These are phyloP conservation scores for Vitis hybrid DNA, from an alignment of 177 flowering plant species.

Conservation along the genomic window DNA sequence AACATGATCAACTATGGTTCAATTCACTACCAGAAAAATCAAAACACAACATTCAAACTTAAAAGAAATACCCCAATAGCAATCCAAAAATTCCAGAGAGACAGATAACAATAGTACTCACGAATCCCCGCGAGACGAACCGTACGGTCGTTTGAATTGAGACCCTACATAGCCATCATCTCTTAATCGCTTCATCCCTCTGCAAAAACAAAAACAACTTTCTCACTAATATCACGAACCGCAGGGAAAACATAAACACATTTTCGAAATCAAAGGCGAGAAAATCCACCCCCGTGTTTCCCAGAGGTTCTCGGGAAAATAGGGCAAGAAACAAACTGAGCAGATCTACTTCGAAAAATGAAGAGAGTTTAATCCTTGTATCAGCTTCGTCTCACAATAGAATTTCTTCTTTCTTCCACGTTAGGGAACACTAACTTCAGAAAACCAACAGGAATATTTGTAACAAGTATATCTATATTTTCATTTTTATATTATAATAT, in stretches of 20 bases:
- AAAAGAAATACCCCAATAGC: neutral
- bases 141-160: slow-evolving; percentile 63
- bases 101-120: slow-evolving; percentile 30
- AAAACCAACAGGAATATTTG: no score
- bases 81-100: slow-evolving; percentile 4
- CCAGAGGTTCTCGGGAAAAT: slow-evolving; percentile 9
- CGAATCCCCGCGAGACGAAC: slow-evolving; percentile 71
- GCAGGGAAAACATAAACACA: neutral
- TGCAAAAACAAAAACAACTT: slow-evolving; percentile 14
- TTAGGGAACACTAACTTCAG: neutral
- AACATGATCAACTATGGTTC: slow-evolving; percentile 6
- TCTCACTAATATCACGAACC: neutral
- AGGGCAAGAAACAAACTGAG: slow-evolving; percentile 1
- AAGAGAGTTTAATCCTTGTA: neutral
- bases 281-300: neutral
- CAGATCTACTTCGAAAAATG: neutral
- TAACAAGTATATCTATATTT: no score
- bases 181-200: slow-evolving; percentile 68
- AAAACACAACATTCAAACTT: neutral
- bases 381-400: neutral
- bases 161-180: slow-evolving; percentile 63
- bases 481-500: no score
- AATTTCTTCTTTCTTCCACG: neutral
- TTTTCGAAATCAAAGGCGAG: neutral
- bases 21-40: neutral